These are phyloP conservation scores for Aspergillus nanangensis DNA, from an alignment of 495 filamentous ascomycete genomes.

Conservation along the genomic window DNA sequence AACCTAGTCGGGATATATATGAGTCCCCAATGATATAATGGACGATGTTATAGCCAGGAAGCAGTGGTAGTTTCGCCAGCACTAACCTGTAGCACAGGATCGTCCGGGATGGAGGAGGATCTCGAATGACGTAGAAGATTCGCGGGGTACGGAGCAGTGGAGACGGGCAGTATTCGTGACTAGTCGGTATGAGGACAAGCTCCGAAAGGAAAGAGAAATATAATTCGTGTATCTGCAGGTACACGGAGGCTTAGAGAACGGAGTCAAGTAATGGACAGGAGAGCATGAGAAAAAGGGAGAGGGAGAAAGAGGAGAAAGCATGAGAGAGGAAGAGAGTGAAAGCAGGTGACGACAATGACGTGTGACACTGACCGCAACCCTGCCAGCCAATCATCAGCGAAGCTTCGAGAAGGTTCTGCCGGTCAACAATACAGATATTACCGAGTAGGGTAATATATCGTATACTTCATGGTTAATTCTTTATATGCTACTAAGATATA, in stretches of 20 bases:
- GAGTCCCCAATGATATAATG: too few relatives aligned
- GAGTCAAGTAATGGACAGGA: background rate
- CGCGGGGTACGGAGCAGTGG: too few relatives aligned
- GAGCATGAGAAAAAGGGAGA: background rate
- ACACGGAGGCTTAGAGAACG: background rate
- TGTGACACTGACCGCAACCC: background rate
- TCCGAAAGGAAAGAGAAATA: background rate
- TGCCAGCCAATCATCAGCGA: background rate
- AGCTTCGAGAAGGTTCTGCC: background rate
- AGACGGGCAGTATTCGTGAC: background rate
- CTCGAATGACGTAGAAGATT: conserved; percentile 44
- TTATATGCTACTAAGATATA: too few relatives aligned
- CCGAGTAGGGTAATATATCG: too few relatives aligned
- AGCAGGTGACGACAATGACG: background rate
- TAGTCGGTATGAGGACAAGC: background rate
- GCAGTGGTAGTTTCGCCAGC: too few relatives aligned
- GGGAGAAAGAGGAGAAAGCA: background rate
- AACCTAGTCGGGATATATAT: too few relatives aligned
- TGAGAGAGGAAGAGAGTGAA: background rate
- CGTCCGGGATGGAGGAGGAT: conserved; percentile 10
- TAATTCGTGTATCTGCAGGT: too few relatives aligned
- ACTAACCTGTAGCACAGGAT: too few relatives aligned
- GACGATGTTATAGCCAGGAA: too few relatives aligned
- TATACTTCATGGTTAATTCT: too few relatives aligned
- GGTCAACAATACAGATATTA: too few relatives aligned